A percentile compares a stretch with the other conserved stretches of the same genome.
Conservation (phyloP, 2,329 filamentous ascomycete species). For the Claviceps pusilla region DNA sequence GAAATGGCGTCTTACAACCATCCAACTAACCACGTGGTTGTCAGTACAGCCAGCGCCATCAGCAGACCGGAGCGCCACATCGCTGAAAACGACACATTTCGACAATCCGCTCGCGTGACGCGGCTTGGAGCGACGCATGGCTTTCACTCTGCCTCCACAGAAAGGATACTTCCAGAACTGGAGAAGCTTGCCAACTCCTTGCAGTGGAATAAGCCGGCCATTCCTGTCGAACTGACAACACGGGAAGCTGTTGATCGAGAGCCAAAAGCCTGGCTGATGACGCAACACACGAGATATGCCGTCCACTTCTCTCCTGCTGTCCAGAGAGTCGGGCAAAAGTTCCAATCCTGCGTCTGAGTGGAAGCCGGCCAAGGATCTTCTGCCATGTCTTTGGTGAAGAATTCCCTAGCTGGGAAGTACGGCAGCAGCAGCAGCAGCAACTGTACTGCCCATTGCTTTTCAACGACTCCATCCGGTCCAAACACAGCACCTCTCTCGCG, state of each 20-base stretch:
- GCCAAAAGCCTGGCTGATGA: conserved; percentile 9
- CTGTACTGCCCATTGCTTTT: not conserved
- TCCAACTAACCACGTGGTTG: not conserved
- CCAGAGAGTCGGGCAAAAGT: conserved; percentile 18
- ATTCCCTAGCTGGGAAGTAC: conserved; percentile 6
- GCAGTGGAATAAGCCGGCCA: not conserved
- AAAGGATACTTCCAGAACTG: conserved; percentile 17
- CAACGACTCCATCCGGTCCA: not conserved
- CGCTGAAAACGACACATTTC: not conserved
- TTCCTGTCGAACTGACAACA: conserved; percentile 6
- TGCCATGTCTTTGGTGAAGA: conserved; percentile 19
- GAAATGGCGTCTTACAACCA: conserved; percentile 7
- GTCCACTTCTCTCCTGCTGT: conserved; percentile 31
- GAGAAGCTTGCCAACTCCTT: conserved; percentile 10
- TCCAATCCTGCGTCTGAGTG: conserved; percentile 16
- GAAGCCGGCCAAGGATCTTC: conserved; percentile 28
- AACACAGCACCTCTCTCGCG: not conserved
- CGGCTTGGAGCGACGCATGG: conserved; percentile 29
- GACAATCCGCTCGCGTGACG: conserved; percentile 16
- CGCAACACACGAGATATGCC: conserved; percentile 25
- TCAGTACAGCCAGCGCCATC: conserved; percentile 12
- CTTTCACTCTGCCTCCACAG: conserved; percentile 30
- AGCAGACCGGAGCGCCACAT: conserved; percentile 10
- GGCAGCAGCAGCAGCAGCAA: conserved; percentile 1
- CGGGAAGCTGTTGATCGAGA: not conserved